Percentiles rank a stretch among this genome's conserved stretches.
These are phyloP conservation scores for Hydnomerulius pinastri DNA, from an alignment of 768 basidiomycete species.

Conservation along the genomic window DNA sequence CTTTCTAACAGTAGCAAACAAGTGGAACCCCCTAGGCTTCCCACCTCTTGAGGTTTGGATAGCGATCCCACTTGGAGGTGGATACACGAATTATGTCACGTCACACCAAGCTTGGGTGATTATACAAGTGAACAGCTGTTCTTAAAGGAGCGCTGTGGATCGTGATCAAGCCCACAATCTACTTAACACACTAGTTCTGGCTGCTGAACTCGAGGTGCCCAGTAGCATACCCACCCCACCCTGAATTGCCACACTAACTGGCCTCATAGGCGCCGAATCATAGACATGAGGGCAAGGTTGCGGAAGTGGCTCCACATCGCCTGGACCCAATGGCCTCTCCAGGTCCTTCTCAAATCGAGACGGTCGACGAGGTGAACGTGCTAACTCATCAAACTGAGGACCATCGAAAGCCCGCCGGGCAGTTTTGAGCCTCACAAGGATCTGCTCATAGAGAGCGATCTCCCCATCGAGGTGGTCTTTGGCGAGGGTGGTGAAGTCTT, in stretches of 20 bases:
- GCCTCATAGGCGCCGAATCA: slow-evolving; percentile 73
- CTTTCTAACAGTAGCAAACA: slow-evolving; percentile 11
- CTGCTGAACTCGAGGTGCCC: slow-evolving; percentile 34
- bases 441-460: slow-evolving; percentile 74
- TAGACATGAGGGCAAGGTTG: slow-evolving; percentile 82
- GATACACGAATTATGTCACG: too few relatives aligned
- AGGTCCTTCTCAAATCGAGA: slow-evolving; percentile 80
- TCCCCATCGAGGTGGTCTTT: slow-evolving; percentile 78
- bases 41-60: too few relatives aligned
- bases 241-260: slow-evolving; percentile 74
- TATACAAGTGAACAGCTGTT: too few relatives aligned
- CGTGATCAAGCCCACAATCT: slow-evolving; percentile 51
- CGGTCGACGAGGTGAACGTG: slow-evolving; percentile 53
- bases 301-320: slow-evolving; percentile 46
- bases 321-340: slow-evolving; percentile 44
- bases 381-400: slow-evolving; percentile 50
- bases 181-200: slow-evolving; percentile 58
- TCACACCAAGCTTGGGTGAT: too few relatives aligned
- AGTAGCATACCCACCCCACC: slow-evolving; percentile 69
- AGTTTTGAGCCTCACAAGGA: slow-evolving; percentile 56
- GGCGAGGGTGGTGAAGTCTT: slow-evolving; percentile 62
- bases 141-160: too few relatives aligned
- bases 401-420: slow-evolving; percentile 59
- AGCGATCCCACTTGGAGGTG: too few relatives aligned
- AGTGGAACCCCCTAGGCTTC: slow-evolving; percentile 37